phyloP scores from a whole-genome alignment of 805 yeast species.

The Suhomyces canberraensis region DNA sequence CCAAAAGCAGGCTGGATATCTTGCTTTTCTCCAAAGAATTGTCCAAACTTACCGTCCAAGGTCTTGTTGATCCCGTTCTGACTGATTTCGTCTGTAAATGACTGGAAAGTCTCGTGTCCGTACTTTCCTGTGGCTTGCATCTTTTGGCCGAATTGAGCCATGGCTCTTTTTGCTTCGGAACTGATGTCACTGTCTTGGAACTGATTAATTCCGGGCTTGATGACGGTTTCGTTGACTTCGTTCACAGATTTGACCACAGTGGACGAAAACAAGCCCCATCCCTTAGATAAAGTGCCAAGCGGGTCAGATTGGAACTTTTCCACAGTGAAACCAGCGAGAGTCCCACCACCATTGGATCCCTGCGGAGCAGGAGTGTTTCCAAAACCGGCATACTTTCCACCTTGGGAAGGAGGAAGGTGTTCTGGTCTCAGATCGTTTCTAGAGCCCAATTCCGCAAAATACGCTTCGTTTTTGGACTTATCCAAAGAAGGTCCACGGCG shows the following conservation, averaged over 20 bases:
- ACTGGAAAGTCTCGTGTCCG: constrained; percentile 65
- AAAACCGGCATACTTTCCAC: constrained; percentile 90
- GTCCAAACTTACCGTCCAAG: constrained; percentile 42
- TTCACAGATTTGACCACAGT: constrained; percentile 78
- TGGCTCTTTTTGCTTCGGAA: constrained; percentile 83
- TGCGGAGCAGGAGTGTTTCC: constrained; percentile 70
- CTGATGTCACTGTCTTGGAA: constrained; percentile 75
- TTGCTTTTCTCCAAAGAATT: constrained; percentile 48
- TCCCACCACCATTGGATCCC: constrained; percentile 30
- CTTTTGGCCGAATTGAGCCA: constrained; percentile 93
- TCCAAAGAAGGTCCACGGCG: constrained; percentile 43
- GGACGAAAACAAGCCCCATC: constrained; percentile 92
- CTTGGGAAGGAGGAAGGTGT: constrained; percentile 85
- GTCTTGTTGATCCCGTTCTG: constrained; percentile 36
- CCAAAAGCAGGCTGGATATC: constrained; percentile 68
- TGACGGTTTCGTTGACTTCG: constrained; percentile 84
- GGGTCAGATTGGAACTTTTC: constrained; percentile 81
- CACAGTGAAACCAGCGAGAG: constrained; percentile 55
- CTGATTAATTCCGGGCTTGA: constrained; percentile 86
- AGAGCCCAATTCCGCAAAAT: constrained; percentile 76
- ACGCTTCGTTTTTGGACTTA: constrained; percentile 70
- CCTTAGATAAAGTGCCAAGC: constrained; percentile 81
- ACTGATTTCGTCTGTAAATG: constrained; percentile 48
- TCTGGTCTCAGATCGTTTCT: constrained; percentile 71
- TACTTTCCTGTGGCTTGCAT: constrained; percentile 83